A percentile compares a stretch with the other conserved stretches of the same genome.
These are phyloP conservation scores for Kondoa malvinella DNA, from an alignment of 768 basidiomycete species.

Conservation along the genomic window DNA sequence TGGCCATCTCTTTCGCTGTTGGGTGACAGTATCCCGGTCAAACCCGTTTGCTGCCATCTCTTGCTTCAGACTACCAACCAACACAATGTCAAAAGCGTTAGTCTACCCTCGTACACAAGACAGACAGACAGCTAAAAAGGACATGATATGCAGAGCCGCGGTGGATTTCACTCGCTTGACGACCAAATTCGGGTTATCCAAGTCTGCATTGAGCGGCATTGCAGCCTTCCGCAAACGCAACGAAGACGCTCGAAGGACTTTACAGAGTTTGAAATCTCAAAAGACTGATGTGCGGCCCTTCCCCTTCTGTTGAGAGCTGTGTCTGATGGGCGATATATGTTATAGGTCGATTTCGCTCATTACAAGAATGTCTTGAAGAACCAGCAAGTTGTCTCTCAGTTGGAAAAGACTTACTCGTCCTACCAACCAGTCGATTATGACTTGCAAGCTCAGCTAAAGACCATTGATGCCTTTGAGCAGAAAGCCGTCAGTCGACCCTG, in stretches of 20 bases:
- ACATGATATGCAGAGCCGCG: background rate
- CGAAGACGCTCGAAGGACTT: conserved; percentile 63
- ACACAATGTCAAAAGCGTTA: too few species aligned
- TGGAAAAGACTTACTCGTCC: conserved; percentile 66
- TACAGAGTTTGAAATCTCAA: conserved; percentile 46
- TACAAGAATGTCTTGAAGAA: conserved; percentile 88
- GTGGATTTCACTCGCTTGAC: conserved; percentile 23
- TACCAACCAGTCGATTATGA: conserved; percentile 96
- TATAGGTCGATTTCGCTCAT: conserved; percentile 72
- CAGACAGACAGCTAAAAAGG: too few species aligned
- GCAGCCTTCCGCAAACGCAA: conserved; percentile 81
- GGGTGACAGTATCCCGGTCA: too few species aligned
- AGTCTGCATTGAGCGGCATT: conserved; percentile 14
- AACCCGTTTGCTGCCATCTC: too few species aligned
- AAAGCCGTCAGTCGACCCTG: conserved; percentile 58
- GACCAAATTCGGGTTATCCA: conserved; percentile 27
- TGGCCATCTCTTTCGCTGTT: too few species aligned
- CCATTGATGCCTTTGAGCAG: conserved; percentile 87
- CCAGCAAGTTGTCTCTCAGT: conserved; percentile 74
- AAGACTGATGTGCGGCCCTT: conserved; percentile 20
- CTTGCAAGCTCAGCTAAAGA: conserved; percentile 69
- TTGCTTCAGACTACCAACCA: too few species aligned
- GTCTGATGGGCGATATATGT: background rate
- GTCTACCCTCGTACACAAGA: too few species aligned
- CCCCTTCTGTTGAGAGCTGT: background rate